Evolutionary conservation across 805 yeast genomes (phyloP), one percentile per base, ranked within the genome.

Genomic region (Yueomyces sinensis): DNA sequence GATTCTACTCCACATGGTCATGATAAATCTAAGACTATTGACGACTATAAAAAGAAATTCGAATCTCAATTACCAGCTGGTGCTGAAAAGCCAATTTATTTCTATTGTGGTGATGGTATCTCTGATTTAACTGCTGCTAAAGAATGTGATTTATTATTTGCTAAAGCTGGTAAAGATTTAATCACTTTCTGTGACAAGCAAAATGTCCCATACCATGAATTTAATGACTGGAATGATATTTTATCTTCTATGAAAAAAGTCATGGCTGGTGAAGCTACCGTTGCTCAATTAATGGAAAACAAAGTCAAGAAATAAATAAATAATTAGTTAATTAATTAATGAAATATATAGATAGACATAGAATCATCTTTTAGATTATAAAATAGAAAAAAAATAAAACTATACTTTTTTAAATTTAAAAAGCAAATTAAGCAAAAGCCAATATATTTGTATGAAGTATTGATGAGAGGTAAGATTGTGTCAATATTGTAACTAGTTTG

Each of bases 61-160:
- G 59, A 42, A 17, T 41, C 54, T 9, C 53, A 54, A 16, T 46
- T 40, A 41, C 45, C 37, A 13, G 44, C 47, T 11, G 58, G 55
- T 25, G 55, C 48, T 6, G 49, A 57, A 16, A 66, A 72, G 32
- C 94, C 94, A 13, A 63, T 65, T 28, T 68, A 84, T 46, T 83
- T 89, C 56, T 91, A 91, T 65, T 82, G 94, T 51, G 99, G 99
- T 39, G 99, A 91, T 56, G 99, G 99, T 43, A 95, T 91, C 23
- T 78, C 93, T 31, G 99, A 91, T 58, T 65, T 91, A 46, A 74
- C 84, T 38, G 98, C 98, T 17, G 96, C 97, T 17, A 78, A 81
- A 52, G 95, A 91, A 58, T 86, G 98, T 29, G 89, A 91, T 57
- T 65, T 89, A 45, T 63, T 91, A 44, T 91, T 89, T 59, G 98